Percentiles rank a stretch among this genome's conserved stretches.
Evolutionary conservation across 1,139 yeast species (phyloP).

Genomic region (Hansenula anomala): DNA sequence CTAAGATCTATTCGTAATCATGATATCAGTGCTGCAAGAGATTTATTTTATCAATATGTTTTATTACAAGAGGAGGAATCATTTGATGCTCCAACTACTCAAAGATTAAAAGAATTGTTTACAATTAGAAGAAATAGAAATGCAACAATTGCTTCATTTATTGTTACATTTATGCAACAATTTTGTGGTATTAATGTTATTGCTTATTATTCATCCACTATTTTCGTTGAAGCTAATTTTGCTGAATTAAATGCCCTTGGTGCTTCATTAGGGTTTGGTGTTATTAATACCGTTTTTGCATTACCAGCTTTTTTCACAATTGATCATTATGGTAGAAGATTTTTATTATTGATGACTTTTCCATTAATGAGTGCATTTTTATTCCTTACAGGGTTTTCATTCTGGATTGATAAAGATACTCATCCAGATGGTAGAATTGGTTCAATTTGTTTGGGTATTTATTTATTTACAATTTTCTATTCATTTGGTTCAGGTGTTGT

Average conservation of each 20-base stretch:
- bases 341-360: constrained; percentile 64
- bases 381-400: constrained; percentile 71
- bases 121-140: constrained; percentile 77
- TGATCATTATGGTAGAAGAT: constrained; percentile 75
- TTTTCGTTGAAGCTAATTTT: constrained; percentile 66
- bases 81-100: constrained; percentile 48
- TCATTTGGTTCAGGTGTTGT: constrained; percentile 90
- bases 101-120: constrained; percentile 50
- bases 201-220: constrained; percentile 75
- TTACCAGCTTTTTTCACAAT: constrained; percentile 81
- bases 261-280: constrained; percentile 86
- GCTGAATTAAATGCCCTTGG: constrained; percentile 55
- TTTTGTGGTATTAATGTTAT: constrained; percentile 90
- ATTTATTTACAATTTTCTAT: constrained; percentile 67
- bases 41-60: constrained; percentile 66
- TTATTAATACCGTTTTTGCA: constrained; percentile 76
- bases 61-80: constrained; percentile 63
- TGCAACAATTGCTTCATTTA: constrained; percentile 75
- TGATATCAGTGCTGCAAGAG: constrained; percentile 67
- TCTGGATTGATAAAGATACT: constrained; percentile 52
- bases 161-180: constrained; percentile 88
- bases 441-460: constrained; percentile 66
- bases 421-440: constrained; percentile 52
- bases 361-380: constrained; percentile 69
- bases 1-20: constrained; percentile 45